Base-by-base conservation (phyloP, 2,329 filamentous ascomycete species). In the Penicillium rolfsii region DNA sequence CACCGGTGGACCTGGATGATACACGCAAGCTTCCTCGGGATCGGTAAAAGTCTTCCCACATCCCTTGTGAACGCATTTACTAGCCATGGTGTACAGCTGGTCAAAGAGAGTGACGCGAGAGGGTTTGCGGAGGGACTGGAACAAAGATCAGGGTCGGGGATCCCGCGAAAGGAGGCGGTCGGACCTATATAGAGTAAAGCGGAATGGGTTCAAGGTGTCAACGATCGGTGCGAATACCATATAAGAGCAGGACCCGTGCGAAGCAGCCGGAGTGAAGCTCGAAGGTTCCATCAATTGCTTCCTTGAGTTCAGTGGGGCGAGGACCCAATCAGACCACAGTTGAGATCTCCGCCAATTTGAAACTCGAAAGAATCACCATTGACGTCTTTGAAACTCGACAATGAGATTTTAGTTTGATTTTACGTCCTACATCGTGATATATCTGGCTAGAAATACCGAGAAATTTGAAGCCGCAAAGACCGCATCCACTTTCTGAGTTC, bases 11-110 rank as follows among this genome's bases (percentile, higher is more conserved):
- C 93, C 93, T 46, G 94, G 92, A 80, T 99, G 95, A 81, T 97
- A 98, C 70, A 87, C 81, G 80, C 95, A 99, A 68, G 88, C 84
- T 77, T 97, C 94, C 45, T 91, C 87, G 9, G 88, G 80, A 76
- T 97, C 90, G 52, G 88, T 88, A 78, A 92, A 98, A 66, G 83
- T 79, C 84, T 97, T 98, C 72, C 90, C 92, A 79, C 95, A 99
- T 76, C 93, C 93, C 79, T 96, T 93, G 82, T 97, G 95, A 60
- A 97, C 92, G 78, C 95, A 99, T 82, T 96, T 98, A 54, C 69
- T 70, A 43, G 74, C 64, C 76, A 79, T 79, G 22, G 48, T 69
- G 66, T 63, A 57, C 54, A 64, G 55, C 35, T 57, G 59, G 14
- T 5, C 38, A 14, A 19, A 30, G 2, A 5, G 8, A 28, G 14